Base-by-base conservation (phyloP, 2,329 filamentous ascomycete genomes). In the Pestalotiopsis sp. region DNA sequence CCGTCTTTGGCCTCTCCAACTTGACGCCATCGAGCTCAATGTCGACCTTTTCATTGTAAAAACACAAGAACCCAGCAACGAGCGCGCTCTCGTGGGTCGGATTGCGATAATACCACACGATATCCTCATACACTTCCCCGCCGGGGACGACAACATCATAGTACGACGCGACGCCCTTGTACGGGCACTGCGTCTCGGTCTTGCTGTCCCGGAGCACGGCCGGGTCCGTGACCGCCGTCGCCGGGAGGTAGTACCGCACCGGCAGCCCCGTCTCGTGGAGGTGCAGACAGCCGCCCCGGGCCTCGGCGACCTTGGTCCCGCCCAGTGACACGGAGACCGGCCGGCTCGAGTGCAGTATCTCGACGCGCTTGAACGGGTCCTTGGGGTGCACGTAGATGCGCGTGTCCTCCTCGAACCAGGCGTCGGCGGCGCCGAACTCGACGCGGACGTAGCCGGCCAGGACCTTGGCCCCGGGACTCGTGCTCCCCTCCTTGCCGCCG, bases 1-100 rank as follows among this genome's bases (percentile, higher is more conserved):
- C 66, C 17, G 73, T 72, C 69, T 75, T 74, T 11, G 80, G 80
- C n/a, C 72, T 71, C 55, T 76, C 71, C 66, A 80, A 49, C 41
- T 76, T 69, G 66, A 78, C 74, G 1, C 89, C 89, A 69, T 89
- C 87, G 5, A 91, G 71, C 67, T 82, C 80, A n/a, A 92, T 83
- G 69, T 91, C 87, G 1, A 92, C 88, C 77, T 89, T 90, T 76
- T 92, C 90, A 70, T 92, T 91, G 71, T 91, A 92, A 69, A 92
- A 92, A 73, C 89, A 91, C 65, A 90, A 61, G 61, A 83, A 75
- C 2, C 89, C 88, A 1, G 85, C 85, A 69, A 92, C 81, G 2
- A 77, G 78, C 2, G 82, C 84, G 67, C 86, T 87, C 77, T 92
- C 90, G 0, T 81, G 73, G 0, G 85, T 87, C 2, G 90, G 88